Evolutionary conservation across 139 green algal species (phyloP), one percentile per base, ranked within the genome.

Genomic region (Marvania coccoides): DNA sequence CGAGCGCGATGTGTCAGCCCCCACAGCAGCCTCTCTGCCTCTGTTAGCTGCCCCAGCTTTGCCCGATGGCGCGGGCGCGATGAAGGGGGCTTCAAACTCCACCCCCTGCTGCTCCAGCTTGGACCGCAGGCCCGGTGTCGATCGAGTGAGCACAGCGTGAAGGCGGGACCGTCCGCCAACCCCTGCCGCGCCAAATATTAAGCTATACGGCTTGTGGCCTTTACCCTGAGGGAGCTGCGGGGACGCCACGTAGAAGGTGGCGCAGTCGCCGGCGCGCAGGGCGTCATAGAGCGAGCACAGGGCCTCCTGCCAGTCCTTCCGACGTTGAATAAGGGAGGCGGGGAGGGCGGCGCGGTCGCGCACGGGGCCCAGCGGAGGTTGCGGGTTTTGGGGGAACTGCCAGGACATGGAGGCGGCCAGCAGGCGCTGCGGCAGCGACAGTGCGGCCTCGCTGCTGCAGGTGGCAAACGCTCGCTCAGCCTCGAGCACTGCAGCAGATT

Each of bases 71-170:
- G 13, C 19, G 14, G 51, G 42, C 23, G 71, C 48, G 29, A 77
- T 57, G 40, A 87, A 67, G 10, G 83, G 83, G 61, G 78, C 67
- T 13, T 29, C 70, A 72, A 84, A 87, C 4, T 34, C 47, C 47
- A 89, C 31, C 3, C 55, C 65, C 24, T 40, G 35, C 23, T 55
- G 37, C 34, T 54, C 19, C 38, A 89, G 56, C 14, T 71, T 31
- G 3, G 24, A 39, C 3, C 83, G 66, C 65, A 85, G 28, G 4
- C 48, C 71, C 0, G 47, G 36, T 2, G 56, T 78, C 28, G 76
- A 88, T 55, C 73, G 71, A 7, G 74, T 83, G 10, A 90, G 33
- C 12, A 83, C 26, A 9, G 82, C 82, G 6, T 82, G 79, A 24
- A 74, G 10, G 6, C 58, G 54, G 2, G n/a, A 42, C 1, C 51